These are phyloP conservation scores for Populus ilicifolia DNA, from an alignment of 345 rosid genomes.

Conservation along the genomic window DNA sequence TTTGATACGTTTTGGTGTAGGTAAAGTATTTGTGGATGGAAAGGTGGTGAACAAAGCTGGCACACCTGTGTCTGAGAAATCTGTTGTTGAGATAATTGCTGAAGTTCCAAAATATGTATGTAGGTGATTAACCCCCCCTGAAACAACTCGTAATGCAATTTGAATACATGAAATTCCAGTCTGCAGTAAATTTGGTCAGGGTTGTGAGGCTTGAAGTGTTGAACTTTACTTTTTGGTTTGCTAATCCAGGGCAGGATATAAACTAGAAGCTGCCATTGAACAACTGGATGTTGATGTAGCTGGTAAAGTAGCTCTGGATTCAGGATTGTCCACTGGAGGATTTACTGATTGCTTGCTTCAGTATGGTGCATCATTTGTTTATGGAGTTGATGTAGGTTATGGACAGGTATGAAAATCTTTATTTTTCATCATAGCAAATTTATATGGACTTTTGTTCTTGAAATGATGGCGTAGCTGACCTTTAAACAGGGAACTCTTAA, in stretches of 20 bases:
- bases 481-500: too few relatives aligned
- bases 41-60: constrained; percentile 84
- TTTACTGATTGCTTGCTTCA: constrained; percentile 95
- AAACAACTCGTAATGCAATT: constrained; percentile 17
- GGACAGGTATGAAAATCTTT: constrained; percentile 59
- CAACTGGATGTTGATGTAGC: constrained; percentile 72
- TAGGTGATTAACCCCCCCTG: constrained; percentile 70
- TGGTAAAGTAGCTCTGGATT: constrained; percentile 90
- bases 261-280: constrained; percentile 93
- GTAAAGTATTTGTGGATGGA: constrained; percentile 88
- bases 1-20: constrained; percentile 32
- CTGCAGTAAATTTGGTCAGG: neutral
- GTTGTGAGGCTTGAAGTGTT: neutral
- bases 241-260: constrained; percentile 72
- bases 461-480: too few relatives aligned
- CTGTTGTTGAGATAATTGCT: constrained; percentile 67
- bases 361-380: constrained; percentile 80
- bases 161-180: neutral
- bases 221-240: constrained; percentile 9
- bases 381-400: constrained; percentile 96
- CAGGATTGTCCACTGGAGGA: constrained; percentile 95
- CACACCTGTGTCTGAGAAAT: constrained; percentile 62
- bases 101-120: constrained; percentile 96
- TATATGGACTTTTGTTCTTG: neutral
- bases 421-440: neutral